Percentiles rank a stretch among this genome's conserved stretches.
phyloP scores from a whole-genome alignment of 352 stramenopile species.

The Peronospora belbahrii region DNA sequence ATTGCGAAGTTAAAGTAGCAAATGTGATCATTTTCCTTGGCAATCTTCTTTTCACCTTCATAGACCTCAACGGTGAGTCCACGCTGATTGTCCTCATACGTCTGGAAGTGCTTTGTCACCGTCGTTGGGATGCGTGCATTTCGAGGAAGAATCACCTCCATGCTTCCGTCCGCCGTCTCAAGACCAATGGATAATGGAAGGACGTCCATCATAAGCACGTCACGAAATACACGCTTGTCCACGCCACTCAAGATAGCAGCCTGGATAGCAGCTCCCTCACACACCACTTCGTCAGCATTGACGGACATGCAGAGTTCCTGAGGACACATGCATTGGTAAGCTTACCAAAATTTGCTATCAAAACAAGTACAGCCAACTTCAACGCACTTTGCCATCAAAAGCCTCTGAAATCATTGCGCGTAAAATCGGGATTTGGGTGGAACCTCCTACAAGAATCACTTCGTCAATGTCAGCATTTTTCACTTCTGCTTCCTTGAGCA shows the following conservation, averaged over 20 bases:
- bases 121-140: conserved; percentile 80
- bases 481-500: conserved; percentile 92
- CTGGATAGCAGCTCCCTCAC: conserved; percentile 94
- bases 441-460: conserved; percentile 94
- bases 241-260: conserved; percentile 94
- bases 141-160: conserved; percentile 94
- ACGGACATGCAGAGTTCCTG: conserved; percentile 95
- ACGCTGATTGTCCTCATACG: conserved; percentile 60
- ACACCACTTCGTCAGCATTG: conserved; percentile 97
- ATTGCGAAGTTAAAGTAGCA: conserved; percentile 83
- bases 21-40: conserved; percentile 82
- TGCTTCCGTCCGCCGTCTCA: conserved; percentile 95
- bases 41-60: conserved; percentile 62
- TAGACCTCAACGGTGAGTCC: conserved; percentile 78
- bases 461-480: conserved; percentile 85
- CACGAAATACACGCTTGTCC: conserved; percentile 87
- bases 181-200: conserved; percentile 96
- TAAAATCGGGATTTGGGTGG: conserved; percentile 93
- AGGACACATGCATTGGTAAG: not conserved
- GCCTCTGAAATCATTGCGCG: conserved; percentile 92
- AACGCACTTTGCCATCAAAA: conserved; percentile 90
- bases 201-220: conserved; percentile 98
- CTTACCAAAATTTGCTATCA: not conserved
- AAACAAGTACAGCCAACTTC: not conserved
- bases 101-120: conserved; percentile 80